Evolutionary conservation across 495 filamentous ascomycete genomes (phyloP).

Genomic region (Penicillium canescens): DNA sequence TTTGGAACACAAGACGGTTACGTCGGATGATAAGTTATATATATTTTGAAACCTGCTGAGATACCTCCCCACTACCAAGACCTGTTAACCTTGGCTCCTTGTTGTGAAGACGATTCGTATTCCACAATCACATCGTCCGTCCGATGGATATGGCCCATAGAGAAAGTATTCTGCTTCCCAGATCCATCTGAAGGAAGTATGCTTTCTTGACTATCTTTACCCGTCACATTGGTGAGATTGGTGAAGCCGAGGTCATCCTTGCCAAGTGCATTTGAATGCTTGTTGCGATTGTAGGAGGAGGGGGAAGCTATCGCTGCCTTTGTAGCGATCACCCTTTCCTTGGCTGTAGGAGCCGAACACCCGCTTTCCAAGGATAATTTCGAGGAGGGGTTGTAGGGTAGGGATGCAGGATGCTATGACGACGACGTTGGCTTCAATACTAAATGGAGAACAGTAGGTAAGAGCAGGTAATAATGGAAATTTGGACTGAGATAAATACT

Average conservation of each 20-base stretch:
- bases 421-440: slow-evolving; percentile 43
- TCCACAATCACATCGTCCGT: slow-evolving; percentile 33
- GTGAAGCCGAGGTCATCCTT: slow-evolving; percentile 25
- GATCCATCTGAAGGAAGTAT: slow-evolving; percentile 17
- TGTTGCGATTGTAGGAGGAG: slow-evolving; percentile 16
- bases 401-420: slow-evolving; percentile 46
- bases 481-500: not conserved
- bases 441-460: slow-evolving; percentile 9
- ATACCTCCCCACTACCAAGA: not conserved
- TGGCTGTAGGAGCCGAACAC: slow-evolving; percentile 27
- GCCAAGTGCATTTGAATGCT: slow-evolving; percentile 6
- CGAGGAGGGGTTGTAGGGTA: slow-evolving; percentile 40
- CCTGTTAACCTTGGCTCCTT: too few species aligned
- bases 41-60: too few species aligned
- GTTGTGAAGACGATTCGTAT: slow-evolving; percentile 18
- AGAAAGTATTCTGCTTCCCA: slow-evolving; percentile 2
- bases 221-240: slow-evolving; percentile 16
- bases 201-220: slow-evolving; percentile 35
- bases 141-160: slow-evolving; percentile 22
- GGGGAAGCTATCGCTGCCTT: slow-evolving; percentile 12
- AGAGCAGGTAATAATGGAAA: not conserved
- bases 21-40: too few species aligned
- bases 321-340: slow-evolving; percentile 21
- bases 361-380: slow-evolving; percentile 35
- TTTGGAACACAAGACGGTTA: too few species aligned